Percentiles rank a stretch among this genome's conserved stretches.
Evolutionary conservation across 192 early-diverging fungal genomes (phyloP).

Genomic region (Linnemannia schmuckeri): DNA sequence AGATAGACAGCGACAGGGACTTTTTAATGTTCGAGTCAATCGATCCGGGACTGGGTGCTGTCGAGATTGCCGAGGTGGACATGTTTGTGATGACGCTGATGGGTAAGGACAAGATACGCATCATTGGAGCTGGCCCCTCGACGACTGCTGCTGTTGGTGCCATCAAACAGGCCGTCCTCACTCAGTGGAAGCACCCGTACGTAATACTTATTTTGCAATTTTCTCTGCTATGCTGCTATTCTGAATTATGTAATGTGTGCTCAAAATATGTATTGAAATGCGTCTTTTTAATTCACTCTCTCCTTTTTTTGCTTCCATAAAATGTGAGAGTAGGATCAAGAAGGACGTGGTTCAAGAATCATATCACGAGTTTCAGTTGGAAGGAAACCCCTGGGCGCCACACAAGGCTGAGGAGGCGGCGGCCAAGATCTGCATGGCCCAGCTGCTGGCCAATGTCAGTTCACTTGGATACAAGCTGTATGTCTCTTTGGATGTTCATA

Average conservation of each 20-base stretch:
- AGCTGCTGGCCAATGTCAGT: background rate
- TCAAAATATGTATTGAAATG: no score
- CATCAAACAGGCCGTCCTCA: background rate
- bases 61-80: background rate
- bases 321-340: background rate
- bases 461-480: background rate
- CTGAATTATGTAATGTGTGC: no score
- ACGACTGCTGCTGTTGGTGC: background rate
- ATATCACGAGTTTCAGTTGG: background rate
- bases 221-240: background rate
- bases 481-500: background rate
- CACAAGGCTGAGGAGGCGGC: background rate
- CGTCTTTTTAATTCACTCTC: no score
- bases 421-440: background rate
- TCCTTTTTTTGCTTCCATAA: no score
- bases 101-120: background rate
- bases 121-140: background rate
- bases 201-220: background rate
- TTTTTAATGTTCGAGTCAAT: background rate
- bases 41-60: background rate
- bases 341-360: background rate
- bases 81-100: background rate
- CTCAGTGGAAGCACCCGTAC: background rate
- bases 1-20: background rate
- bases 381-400: background rate